Evolutionary conservation across 129 eudicot species (phyloP), one percentile per base, ranked within the genome.

Genomic region (Helianthus tuberosus): DNA sequence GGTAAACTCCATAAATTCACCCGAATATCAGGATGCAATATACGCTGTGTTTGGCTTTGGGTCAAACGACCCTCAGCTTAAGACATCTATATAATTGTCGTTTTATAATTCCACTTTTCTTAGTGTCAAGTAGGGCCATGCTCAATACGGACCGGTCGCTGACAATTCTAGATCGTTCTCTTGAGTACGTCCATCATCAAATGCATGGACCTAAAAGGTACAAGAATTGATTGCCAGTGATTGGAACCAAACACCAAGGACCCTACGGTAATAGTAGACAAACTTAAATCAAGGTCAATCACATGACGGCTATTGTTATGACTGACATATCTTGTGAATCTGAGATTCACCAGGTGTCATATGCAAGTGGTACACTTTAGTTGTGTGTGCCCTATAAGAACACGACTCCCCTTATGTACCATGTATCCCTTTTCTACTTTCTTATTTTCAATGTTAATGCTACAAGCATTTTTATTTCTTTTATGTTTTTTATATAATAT

Each of bases 351-450:
- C 14, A 7, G 78, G 69, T 50, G 72, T 36, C 41, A 51, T 53
- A 66, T 46, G 68, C 77, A 78, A 78, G 77, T 63, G 41, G 82
- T 52, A 29, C 52, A 43, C 27, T 54, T 11, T 13, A 53, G 53
- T 64, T 72, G 67, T 72, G 77, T 46, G 82, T 71, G 51, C 61
- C 57, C 16, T 55, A 53, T 72, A 44, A 11, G 13, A 72, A 79
- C 82, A 79, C 82, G 82, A 72, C 38, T 72, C 50, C 41, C 39
- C 41, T 53, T 64, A 41, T 54, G 39, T 66, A 78, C 82, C 77
- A 78, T 64, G 5, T 11, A 39, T 62, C 41, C 49, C 7, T n/a
- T 64, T 51, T 51, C 39, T 48, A 9, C 1, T 51, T 62, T 36
- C 17, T 63, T 63, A 36, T 12, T 35, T 5, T 63, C 23, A 35